Conservation (phyloP, 2,329 filamentous ascomycete genomes). For the Penicillium sp. region DNA sequence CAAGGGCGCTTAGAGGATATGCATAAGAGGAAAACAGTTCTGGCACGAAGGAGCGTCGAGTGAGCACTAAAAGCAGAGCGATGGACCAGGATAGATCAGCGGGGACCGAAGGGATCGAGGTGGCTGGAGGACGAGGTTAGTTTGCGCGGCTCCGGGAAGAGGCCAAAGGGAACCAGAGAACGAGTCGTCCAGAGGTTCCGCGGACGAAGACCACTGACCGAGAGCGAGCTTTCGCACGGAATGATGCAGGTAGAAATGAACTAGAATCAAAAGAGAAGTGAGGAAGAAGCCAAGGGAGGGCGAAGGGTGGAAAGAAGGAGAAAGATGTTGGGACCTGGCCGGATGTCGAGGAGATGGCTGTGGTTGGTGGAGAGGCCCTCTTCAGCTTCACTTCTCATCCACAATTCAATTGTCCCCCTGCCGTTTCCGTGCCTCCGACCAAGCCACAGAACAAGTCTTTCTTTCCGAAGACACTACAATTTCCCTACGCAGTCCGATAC, state of each 20-base stretch:
- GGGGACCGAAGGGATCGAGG: constrained; percentile 39
- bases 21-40: constrained; percentile 10
- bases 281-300: constrained; percentile 12
- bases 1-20: constrained; percentile 10
- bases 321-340: constrained; percentile 11
- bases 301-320: constrained; percentile 6
- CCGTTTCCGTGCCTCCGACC: neutral
- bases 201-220: constrained; percentile 9
- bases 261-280: neutral
- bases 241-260: neutral
- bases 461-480: no score
- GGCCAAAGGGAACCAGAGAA: constrained; percentile 14
- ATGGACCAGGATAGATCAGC: constrained; percentile 24
- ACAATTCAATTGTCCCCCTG: constrained; percentile 18
- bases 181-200: neutral
- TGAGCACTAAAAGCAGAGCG: constrained; percentile 22
- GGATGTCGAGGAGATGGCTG: constrained; percentile 7
- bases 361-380: constrained; percentile 23
- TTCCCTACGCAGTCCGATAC: no score
- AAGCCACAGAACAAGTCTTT: no score
- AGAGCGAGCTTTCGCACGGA: no score
- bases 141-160: constrained; percentile 27
- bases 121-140: constrained; percentile 35
- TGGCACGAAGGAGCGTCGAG: constrained; percentile 20
- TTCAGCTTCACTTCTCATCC: constrained; percentile 22